Evolutionary conservation across 2,329 filamentous ascomycete genomes (phyloP).

Genomic region (Aspergillus luchuensis): DNA sequence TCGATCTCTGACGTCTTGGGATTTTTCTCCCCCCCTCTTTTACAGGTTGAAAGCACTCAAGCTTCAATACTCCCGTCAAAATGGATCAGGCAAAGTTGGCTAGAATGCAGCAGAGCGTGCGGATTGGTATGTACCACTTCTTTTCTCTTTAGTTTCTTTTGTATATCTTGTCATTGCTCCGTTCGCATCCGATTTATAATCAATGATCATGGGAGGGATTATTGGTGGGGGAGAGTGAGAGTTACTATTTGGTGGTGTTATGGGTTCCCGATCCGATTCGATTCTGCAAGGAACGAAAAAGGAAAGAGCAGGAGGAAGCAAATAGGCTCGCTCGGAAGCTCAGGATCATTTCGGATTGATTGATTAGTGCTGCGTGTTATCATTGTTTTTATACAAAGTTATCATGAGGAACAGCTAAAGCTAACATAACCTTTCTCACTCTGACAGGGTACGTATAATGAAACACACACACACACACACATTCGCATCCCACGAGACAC

Average conservation of each 20-base stretch:
- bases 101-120: conserved; percentile 66
- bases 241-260: too few species aligned
- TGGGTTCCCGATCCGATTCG: not conserved
- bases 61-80: conserved; percentile 40
- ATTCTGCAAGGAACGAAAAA: not conserved
- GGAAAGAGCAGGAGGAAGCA: not conserved
- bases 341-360: not conserved
- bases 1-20: conserved; percentile 18
- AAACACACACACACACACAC: not conserved
- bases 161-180: not conserved
- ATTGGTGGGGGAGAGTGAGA: too few species aligned
- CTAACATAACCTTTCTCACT: not conserved
- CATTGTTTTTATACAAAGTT: not conserved
- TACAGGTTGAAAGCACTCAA: conserved; percentile 17
- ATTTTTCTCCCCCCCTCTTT: not conserved
- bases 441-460: not conserved
- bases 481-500: not conserved
- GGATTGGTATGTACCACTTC: conserved; percentile 65
- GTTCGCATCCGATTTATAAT: not conserved
- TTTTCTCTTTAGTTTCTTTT: conserved; percentile 13
- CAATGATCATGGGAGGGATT: not conserved
- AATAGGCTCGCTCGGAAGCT: not conserved
- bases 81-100: conserved; percentile 70
- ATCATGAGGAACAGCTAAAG: not conserved
- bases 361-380: not conserved